Base-by-base conservation (phyloP, 371 early-diverging fungal species). In the Zychaea mexicana region DNA sequence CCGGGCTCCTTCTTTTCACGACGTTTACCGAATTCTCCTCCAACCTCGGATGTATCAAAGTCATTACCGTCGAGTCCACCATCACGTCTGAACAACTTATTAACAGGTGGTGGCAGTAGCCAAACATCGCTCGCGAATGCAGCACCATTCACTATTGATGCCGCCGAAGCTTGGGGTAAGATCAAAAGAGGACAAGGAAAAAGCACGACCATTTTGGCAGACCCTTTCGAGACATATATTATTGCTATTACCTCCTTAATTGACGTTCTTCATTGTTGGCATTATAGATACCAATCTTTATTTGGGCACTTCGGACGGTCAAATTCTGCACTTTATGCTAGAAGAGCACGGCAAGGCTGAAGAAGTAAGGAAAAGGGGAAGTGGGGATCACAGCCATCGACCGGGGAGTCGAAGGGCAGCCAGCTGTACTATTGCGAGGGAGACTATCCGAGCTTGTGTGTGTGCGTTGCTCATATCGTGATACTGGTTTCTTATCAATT, bases 261-360 rank as follows among this genome's bases (percentile, higher is more conserved):
- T 57, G 47, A n/a, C 22, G 24, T 27, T 19, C 12, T 49, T 36
- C 28, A 32, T 53, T 19, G 19, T 6, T 32, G 33, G 47, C 55
- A 39, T 58, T 60, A 47, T 60, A 91, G 91, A 85, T 52, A 87
- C 81, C 60, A 78, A 88, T 55, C 73, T 93, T 19, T 91, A 89
- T 56, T 69, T 91, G 38, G 93, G 92, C 8, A 91, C 92, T 12
- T 87, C 89, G 7, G 91, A 91, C 67, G 93, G 93, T 9, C 75
- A 79, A 42, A 55, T 93, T 30, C 67, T 90, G 17, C 90, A 90
- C 57, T 91, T 86, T 64, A 67, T 73, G 17, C 70, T 89, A 12
- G 87, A 88, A 61, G 80, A 74, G 36, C 65, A 62, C 61, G 57
- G 55, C 45, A 57, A 58, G 62, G 62, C 46, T 45, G 76, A 75